A percentile compares a stretch with the other conserved stretches of the same genome.
Conservation (phyloP, 148 eudicot species). For the Polygonum aviculare region DNA sequence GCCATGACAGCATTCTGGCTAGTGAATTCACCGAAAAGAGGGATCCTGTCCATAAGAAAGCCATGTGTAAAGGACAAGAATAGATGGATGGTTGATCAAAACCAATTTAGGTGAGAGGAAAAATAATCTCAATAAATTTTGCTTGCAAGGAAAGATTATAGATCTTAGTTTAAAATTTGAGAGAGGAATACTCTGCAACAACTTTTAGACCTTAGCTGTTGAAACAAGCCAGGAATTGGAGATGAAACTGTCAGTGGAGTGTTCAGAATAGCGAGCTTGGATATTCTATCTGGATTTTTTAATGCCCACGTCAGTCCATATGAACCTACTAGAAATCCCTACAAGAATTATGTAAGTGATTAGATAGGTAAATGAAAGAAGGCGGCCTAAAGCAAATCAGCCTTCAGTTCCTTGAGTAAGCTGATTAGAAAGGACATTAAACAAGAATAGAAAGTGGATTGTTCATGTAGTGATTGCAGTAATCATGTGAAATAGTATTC, state of each 20-base stretch:
- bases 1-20: constrained; percentile 93
- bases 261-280: constrained; percentile 73
- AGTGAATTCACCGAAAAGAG: constrained; percentile 86
- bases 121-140: not conserved
- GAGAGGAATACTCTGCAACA: not conserved
- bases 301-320: constrained; percentile 98
- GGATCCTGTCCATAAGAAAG: constrained; percentile 45
- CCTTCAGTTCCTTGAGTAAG: not conserved
- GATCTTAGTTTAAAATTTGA: not conserved
- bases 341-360: constrained; percentile 11
- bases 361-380: not conserved
- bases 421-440: not conserved
- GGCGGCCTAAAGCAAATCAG: not conserved
- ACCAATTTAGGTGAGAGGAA: not conserved
- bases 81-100: not conserved
- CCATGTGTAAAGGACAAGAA: not conserved
- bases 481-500: not conserved
- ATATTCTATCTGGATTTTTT: constrained; percentile 66
- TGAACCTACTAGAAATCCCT: constrained; percentile 98
- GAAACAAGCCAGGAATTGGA: constrained; percentile 92
- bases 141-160: not conserved
- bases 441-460: not conserved
- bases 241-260: constrained; percentile 84
- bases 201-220: constrained; percentile 68
- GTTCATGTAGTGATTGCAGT: not conserved